phyloP scores from a whole-genome alignment of 345 rosid species.

The Populus nigra region DNA sequence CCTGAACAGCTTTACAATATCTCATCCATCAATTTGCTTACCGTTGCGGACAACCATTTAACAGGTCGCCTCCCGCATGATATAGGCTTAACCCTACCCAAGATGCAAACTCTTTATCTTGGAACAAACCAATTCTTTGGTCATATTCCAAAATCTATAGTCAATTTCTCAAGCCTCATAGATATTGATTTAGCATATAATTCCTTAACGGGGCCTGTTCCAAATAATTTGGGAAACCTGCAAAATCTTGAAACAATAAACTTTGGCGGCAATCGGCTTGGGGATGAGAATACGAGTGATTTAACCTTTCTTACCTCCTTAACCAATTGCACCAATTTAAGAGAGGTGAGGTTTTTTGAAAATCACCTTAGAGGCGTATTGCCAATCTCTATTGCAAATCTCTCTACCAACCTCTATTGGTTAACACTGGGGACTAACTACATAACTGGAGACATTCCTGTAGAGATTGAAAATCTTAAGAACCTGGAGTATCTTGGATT shows the following conservation, averaged over 20 bases:
- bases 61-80: background rate
- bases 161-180: background rate
- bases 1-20: background rate
- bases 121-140: too few relatives aligned
- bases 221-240: too few relatives aligned
- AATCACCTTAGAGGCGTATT: too few relatives aligned
- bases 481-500: background rate
- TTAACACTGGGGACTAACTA: accelerated
- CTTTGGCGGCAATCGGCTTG: too few relatives aligned
- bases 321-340: too few relatives aligned
- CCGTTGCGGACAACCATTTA: too few relatives aligned
- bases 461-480: background rate
- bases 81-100: background rate
- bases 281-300: too few relatives aligned
- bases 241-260: too few relatives aligned
- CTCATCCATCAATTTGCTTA: background rate
- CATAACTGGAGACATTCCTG: background rate
- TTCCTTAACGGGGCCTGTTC: background rate
- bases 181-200: too few relatives aligned
- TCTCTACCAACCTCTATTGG: background rate
- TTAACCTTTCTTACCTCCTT: too few relatives aligned
- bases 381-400: background rate
- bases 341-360: accelerated
- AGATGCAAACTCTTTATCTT: background rate
- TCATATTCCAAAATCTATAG: background rate